A percentile compares a stretch with the other conserved stretches of the same genome.
phyloP scores from a whole-genome alignment of 73 alveolate genomes.

The Effrenium voratum region DNA sequence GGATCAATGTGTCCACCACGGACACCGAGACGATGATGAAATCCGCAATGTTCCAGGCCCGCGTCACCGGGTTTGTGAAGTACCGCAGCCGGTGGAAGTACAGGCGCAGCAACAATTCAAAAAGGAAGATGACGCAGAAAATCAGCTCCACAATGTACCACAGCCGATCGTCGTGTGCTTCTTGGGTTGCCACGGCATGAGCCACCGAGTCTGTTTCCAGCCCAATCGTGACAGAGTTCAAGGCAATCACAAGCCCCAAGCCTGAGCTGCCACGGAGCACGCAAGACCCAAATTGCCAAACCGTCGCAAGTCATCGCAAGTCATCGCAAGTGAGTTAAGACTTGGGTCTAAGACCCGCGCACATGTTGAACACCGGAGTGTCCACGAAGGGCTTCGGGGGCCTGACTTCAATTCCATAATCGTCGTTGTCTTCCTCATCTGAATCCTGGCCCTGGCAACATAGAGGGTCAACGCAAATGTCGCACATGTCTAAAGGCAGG shows the following conservation, averaged over 20 bases:
- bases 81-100: conserved; percentile 87
- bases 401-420: conserved; percentile 59
- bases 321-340: not conserved
- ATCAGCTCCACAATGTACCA: conserved; percentile 86
- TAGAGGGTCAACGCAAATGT: not conserved
- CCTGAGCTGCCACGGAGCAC: not conserved
- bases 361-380: conserved; percentile 72
- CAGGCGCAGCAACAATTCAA: conserved; percentile 58
- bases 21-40: conserved; percentile 67
- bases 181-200: conserved; percentile 64
- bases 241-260: conserved; percentile 67
- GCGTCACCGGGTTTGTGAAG: conserved; percentile 85
- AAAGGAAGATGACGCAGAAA: conserved; percentile 62
- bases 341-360: not conserved
- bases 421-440: conserved; percentile 83
- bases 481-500: not conserved
- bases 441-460: conserved; percentile 52
- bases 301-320: not conserved
- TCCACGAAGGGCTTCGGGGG: conserved; percentile 89
- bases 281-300: not conserved
- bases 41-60: conserved; percentile 86
- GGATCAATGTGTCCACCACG: conserved; percentile 65
- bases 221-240: conserved; percentile 88
- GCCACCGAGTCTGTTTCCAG: conserved; percentile 89
- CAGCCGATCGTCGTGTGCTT: conserved; percentile 76